A percentile compares a stretch with the other conserved stretches of the same genome.
phyloP scores from a whole-genome alignment of 306 rosid genomes.

The Vigna nakashimae region DNA sequence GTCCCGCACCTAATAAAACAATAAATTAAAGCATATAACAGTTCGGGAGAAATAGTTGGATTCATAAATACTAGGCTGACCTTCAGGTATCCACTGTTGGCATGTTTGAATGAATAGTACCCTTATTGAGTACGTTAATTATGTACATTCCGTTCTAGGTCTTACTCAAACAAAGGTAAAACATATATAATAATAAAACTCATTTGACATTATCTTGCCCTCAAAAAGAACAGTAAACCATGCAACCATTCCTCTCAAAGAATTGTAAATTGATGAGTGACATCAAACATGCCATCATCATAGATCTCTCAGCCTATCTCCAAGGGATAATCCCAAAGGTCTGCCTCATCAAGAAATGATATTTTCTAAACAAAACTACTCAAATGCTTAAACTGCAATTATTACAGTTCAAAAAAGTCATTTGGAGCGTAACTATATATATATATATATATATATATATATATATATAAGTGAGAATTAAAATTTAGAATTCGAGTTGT shows the following conservation, averaged over 20 bases:
- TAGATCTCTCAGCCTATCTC: too few relatives aligned
- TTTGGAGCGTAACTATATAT: background rate
- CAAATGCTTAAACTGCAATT: slow-evolving; percentile 12
- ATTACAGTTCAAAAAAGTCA: slow-evolving; percentile 36
- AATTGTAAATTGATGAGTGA: slow-evolving; percentile 40
- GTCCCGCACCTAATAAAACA: slow-evolving; percentile 92
- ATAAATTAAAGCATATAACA: too few relatives aligned
- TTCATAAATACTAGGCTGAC: too few relatives aligned
- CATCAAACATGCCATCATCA: slow-evolving; percentile 2
- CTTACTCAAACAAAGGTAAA: background rate
- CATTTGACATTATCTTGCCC: slow-evolving; percentile 52
- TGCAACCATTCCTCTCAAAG: slow-evolving; percentile 85
- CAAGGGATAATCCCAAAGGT: too few relatives aligned
- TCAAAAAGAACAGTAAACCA: slow-evolving; percentile 93
- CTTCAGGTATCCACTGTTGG: slow-evolving; percentile 44
- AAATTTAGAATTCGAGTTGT: too few relatives aligned
- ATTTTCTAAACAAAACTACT: slow-evolving; percentile 30
- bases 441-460: too few relatives aligned
- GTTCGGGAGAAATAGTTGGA: too few relatives aligned
- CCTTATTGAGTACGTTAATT: background rate
- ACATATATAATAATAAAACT: background rate
- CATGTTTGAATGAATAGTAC: slow-evolving; percentile 35
- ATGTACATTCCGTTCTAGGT: slow-evolving; percentile 3
- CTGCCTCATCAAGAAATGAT: slow-evolving; percentile 51
- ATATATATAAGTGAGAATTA: too few relatives aligned